Percentiles rank a stretch among this genome's conserved stretches.
These are phyloP conservation scores for Forsythia viridissima DNA, from an alignment of 257 asterid genomes.

Conservation along the genomic window DNA sequence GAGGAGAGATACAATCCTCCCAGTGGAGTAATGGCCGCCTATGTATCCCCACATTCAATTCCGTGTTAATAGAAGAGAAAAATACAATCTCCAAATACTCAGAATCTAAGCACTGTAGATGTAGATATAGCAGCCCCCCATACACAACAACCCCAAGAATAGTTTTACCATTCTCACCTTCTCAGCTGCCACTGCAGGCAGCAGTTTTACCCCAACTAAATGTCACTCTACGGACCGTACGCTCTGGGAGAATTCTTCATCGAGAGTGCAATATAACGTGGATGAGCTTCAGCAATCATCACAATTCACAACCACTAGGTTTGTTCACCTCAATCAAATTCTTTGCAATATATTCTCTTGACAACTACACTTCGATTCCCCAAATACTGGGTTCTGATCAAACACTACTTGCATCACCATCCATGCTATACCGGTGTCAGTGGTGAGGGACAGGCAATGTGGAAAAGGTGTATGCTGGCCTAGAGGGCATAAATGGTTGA, in stretches of 20 bases:
- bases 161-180: not conserved
- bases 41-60: not conserved
- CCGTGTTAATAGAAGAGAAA: not conserved
- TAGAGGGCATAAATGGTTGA: not conserved
- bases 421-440: not conserved
- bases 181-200: not conserved
- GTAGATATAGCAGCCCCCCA: not conserved
- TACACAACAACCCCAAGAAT: not conserved
- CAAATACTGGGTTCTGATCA: not conserved
- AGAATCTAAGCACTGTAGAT: not conserved
- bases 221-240: not conserved
- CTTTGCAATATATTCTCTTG: not conserved
- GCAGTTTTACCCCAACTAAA: not conserved
- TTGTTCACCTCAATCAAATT: not conserved
- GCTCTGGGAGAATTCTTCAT: not conserved
- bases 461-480: not conserved
- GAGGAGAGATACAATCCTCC: not conserved
- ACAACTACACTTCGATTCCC: not conserved
- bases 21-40: not conserved
- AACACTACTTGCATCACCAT: not conserved
- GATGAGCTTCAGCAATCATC: not conserved
- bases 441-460: not conserved
- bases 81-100: not conserved
- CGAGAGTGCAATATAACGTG: not conserved
- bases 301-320: not conserved